Percentiles rank a stretch among this genome's conserved stretches.
phyloP scores from a whole-genome alignment of 192 early-diverging fungal genomes.

The Rhizophagus prolifer region DNA sequence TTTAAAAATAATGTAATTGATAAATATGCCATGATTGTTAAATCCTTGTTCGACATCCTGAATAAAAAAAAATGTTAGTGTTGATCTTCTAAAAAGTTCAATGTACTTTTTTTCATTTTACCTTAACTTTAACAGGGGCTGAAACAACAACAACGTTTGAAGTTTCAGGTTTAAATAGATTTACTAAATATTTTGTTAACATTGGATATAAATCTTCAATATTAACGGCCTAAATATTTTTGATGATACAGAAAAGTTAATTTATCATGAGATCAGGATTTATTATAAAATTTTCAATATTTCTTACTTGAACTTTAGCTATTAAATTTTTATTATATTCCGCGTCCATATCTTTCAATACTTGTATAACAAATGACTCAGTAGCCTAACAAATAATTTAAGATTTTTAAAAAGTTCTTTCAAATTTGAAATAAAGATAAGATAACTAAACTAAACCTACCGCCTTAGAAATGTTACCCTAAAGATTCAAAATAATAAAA shows the following conservation, averaged over 20 bases:
- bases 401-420: not conserved
- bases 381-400: constrained; percentile 37
- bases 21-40: constrained; percentile 34
- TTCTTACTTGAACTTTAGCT: constrained; percentile 46
- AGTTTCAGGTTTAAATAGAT: constrained; percentile 48
- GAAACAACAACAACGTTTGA: constrained; percentile 54
- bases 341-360: constrained; percentile 49
- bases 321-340: constrained; percentile 52
- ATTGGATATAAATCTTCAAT: constrained; percentile 49
- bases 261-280: too few relatives aligned
- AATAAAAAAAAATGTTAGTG: not conserved
- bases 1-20: not conserved
- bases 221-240: constrained; percentile 34
- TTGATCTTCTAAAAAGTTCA: not conserved
- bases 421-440: not conserved
- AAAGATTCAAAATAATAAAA: not conserved
- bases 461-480: not conserved
- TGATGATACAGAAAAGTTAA: not conserved
- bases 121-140: constrained; percentile 48
- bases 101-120: not conserved
- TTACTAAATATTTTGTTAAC: constrained; percentile 50
- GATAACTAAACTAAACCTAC: not conserved
- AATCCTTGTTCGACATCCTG: constrained; percentile 52
- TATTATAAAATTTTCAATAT: too few relatives aligned
- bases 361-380: constrained; percentile 51